phyloP scores from a whole-genome alignment of 2,329 filamentous ascomycete species.

The Xenosphaeropsis pyriputrescens region DNA sequence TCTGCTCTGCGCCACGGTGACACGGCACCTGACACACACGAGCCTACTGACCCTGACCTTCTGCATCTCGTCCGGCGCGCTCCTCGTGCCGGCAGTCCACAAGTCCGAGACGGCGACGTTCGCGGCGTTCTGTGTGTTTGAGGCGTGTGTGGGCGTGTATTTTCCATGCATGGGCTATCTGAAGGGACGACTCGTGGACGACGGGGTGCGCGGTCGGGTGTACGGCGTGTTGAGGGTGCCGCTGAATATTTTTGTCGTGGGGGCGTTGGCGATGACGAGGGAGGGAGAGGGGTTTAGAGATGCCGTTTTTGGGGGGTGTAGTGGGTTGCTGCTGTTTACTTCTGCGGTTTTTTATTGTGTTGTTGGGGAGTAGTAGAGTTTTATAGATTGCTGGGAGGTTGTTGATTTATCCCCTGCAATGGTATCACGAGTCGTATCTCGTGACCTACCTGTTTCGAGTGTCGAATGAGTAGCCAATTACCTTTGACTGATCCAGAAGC shows the following conservation, averaged over 20 bases:
- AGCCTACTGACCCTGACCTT: slow-evolving; percentile 24
- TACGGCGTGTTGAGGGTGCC: slow-evolving; percentile 43
- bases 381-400: no score
- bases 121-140: slow-evolving; percentile 41
- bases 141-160: slow-evolving; percentile 41
- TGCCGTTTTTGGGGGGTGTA: slow-evolving; percentile 16
- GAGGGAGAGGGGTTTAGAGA: slow-evolving; percentile 23
- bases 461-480: no score
- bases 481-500: no score
- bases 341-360: slow-evolving; percentile 11
- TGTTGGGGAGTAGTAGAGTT: slow-evolving; percentile 7
- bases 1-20: slow-evolving; percentile 36
- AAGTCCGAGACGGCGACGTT: slow-evolving; percentile 29
- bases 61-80: slow-evolving; percentile 19
- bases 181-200: slow-evolving; percentile 38
- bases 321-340: slow-evolving; percentile 12
- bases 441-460: no score
- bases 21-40: no score
- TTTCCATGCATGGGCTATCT: slow-evolving; percentile 39
- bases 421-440: no score
- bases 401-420: no score
- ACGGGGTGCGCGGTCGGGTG: slow-evolving; percentile 34
- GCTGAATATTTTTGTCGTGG: slow-evolving; percentile 40
- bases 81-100: slow-evolving; percentile 26
- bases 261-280: slow-evolving; percentile 28